Evolutionary conservation across 345 rosid genomes (phyloP), one percentile per base, ranked within the genome.

Genomic region (Hevea brasiliensis): DNA sequence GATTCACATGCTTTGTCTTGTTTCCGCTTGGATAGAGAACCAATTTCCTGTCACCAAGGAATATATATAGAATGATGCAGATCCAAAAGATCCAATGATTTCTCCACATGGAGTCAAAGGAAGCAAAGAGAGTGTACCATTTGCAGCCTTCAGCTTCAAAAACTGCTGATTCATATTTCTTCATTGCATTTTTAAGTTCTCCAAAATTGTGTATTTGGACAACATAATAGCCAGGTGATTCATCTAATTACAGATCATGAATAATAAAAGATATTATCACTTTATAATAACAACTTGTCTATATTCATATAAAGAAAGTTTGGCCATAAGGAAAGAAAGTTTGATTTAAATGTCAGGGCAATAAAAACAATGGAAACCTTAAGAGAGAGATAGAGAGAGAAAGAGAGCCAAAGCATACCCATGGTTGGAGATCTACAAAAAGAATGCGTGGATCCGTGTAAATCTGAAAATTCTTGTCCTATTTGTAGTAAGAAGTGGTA

Each of bases 81-180:
- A 24, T 6, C 47, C 10, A 42, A 40, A 18, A 53, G n/a, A 3
- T 2, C 4, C 1, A 14, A 40, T 21, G 41, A 58, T 17, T 45
- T 8, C 45, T 54, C 35, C 62, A 41, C 35, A 4, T 14, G 4
- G n/a, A 44, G 23, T 23, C n/a, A 6, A 32, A 37, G 27, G 45
- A 13, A 18, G 26, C 10, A 21, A 41, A 51, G 17, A 48, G 68
- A 42, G 55, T 29, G 61, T 79, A 88, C 94, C 97, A 92, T 83
- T 84, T 86, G 83, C 81, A 87, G 73, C 94, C 94, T 62, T 88
- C 84, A 21, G 94, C 94, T 81, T 85, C 85, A 78, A 91, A 89
- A 71, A 71, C 78, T 41, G 72, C 85, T 2, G 93, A 82, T 83
- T 89, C 97, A 57, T 88, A 89, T 67, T 83, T 88, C 37, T 84